A percentile compares a stretch with the other conserved stretches of the same genome.
Conservation (phyloP, 352 stramenopile species). For the Pythium insidiosum region DNA sequence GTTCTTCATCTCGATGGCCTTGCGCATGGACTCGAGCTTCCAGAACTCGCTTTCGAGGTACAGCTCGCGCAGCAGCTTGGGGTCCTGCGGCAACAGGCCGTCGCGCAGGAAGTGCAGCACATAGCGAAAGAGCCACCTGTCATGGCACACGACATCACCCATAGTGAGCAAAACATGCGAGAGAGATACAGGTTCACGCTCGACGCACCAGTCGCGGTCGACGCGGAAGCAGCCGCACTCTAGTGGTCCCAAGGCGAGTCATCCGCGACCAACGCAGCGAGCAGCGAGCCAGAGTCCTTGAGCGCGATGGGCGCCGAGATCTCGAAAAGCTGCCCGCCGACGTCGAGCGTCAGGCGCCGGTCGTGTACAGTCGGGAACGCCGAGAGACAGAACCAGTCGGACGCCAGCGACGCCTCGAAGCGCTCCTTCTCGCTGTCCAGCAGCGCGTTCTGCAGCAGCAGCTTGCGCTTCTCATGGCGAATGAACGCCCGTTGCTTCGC, state of each 20-base stretch:
- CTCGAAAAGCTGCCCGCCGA: slow-evolving; percentile 70
- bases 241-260: slow-evolving; percentile 50
- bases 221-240: slow-evolving; percentile 69
- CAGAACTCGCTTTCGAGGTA: slow-evolving; percentile 82
- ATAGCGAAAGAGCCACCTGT: slow-evolving; percentile 65
- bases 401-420: slow-evolving; percentile 54
- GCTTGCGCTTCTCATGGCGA: slow-evolving; percentile 66
- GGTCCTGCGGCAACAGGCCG: slow-evolving; percentile 51
- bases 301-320: slow-evolving; percentile 33
- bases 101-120: slow-evolving; percentile 78
- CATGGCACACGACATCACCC: neutral
- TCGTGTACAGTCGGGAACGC: slow-evolving; percentile 40
- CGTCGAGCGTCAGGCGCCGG: slow-evolving; percentile 47
- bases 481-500: slow-evolving; percentile 75
- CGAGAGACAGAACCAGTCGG: slow-evolving; percentile 66
- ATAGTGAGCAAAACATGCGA: no score
- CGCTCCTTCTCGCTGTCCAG: slow-evolving; percentile 67
- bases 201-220: slow-evolving; percentile 51
- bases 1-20: slow-evolving; percentile 70
- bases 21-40: slow-evolving; percentile 68
- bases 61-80: slow-evolving; percentile 51
- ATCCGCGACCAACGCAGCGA: slow-evolving; percentile 54
- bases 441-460: slow-evolving; percentile 65
- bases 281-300: slow-evolving; percentile 51
- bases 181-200: no score